Evolutionary conservation across 768 basidiomycete genomes (phyloP), one percentile per base, ranked within the genome.

Genomic region (Kwoniella bestiolae): DNA sequence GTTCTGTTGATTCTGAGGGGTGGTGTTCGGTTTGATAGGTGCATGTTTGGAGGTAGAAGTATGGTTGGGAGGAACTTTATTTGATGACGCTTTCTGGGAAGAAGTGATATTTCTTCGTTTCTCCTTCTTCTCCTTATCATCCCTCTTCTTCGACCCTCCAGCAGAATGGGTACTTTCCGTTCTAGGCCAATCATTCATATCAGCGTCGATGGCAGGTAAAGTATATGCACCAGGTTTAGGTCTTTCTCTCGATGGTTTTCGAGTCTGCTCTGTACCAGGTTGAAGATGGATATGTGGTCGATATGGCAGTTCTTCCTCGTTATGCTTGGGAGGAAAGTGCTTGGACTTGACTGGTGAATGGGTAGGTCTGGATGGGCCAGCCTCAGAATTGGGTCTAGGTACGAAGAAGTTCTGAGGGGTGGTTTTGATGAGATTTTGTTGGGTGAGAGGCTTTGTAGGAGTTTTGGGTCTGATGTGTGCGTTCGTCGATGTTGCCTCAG

Each of bases 181-280:
- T 41, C 53, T 26, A 11, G 63, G 63, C 63, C 63, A 65, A 14
- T 65, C 56, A 35, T 58, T 3, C 18, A 65, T 65, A 12, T 8
- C 8, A 5, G 63, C 52, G 11, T 65, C 63, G 1, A 23, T 18
- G 5, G 56, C 11, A 7, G 63, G 63, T n/a, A 65, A 11, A 6
- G 41, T 55, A 45, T 65, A 65, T 23, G 63, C 56, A 5, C 63
- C 63, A 14, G 47, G 32, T 21, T 46, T 12, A n/a, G 50, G 63
- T 41, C 63, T 45, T 8, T 14, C 23, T 11, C 63, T 47, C 5
- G 47, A 50, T 23, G 63, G 56, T 16, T 46, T 57, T 14, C 58
- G 34, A 44, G 21, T 6, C 16, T 51, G 41, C 3, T 5, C 8
- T 1, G n/a, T n/a, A n/a, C 21, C 46, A 6, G 18, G 45, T 50